Evolutionary conservation across 208 protist species (phyloP).

Genomic region (Wallacemonas collosoma): DNA sequence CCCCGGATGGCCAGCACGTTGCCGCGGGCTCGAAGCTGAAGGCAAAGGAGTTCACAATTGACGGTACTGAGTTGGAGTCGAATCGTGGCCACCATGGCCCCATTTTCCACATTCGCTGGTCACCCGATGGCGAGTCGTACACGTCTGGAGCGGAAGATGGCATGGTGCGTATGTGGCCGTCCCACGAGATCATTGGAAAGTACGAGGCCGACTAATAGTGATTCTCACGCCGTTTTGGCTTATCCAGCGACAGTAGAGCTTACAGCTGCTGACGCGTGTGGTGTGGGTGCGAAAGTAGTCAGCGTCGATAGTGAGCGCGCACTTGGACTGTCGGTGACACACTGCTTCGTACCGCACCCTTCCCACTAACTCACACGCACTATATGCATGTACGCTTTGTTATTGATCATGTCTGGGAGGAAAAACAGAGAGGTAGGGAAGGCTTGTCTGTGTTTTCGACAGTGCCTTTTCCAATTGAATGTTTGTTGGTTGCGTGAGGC

Average conservation of each 20-base stretch:
- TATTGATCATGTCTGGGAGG: too few species aligned
- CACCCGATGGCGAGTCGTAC: conserved; percentile 86
- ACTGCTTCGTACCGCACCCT: too few species aligned
- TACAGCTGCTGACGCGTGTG: too few species aligned
- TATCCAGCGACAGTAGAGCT: too few species aligned
- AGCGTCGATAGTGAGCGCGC: too few species aligned
- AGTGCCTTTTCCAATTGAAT: too few species aligned
- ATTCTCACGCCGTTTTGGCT: neutral
- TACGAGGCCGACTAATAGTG: conserved; percentile 56
- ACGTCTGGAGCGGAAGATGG: conserved; percentile 90
- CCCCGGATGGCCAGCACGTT: conserved; percentile 82
- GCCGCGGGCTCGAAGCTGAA: conserved; percentile 88
- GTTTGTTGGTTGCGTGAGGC: too few species aligned
- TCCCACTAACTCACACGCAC: neutral
- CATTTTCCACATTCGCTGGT: conserved; percentile 91
- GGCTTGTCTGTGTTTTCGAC: too few species aligned
- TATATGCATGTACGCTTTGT: conserved; percentile 1
- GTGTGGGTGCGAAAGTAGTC: too few species aligned
- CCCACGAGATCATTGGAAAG: conserved; percentile 83
- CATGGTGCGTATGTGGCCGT: conserved; percentile 93
- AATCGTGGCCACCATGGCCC: conserved; percentile 92
- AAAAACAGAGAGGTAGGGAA: too few species aligned
- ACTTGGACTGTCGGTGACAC: too few species aligned
- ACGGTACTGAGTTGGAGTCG: conserved; percentile 83
- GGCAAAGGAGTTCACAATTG: conserved; percentile 89